phyloP scores from a whole-genome alignment of 2,329 filamentous ascomycete genomes.

The Immersiporthe knoxdaviesiana region DNA sequence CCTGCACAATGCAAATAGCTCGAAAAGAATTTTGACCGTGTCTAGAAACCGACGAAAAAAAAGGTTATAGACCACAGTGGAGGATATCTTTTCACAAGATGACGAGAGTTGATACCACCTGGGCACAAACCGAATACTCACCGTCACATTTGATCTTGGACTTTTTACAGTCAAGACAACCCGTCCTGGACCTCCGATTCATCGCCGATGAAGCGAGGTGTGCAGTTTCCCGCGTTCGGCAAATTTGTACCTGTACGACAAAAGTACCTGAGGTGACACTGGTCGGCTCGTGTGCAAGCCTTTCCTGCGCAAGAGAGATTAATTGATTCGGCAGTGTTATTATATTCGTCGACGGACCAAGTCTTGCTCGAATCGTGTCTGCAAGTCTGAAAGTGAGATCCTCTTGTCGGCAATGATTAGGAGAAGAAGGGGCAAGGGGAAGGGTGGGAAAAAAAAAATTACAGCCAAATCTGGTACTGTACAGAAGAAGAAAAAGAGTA shows the following conservation, averaged over 20 bases:
- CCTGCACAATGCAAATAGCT: too few relatives aligned
- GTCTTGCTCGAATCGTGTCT: not conserved
- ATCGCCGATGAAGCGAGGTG: slow-evolving; percentile 2
- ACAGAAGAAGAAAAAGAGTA: not conserved
- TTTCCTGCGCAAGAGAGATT: not conserved
- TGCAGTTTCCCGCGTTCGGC: not conserved
- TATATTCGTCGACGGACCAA: not conserved
- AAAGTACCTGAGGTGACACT: not conserved
- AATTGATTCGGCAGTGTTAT: not conserved
- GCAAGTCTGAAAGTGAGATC: not conserved
- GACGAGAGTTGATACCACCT: not conserved
- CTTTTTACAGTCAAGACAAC: slow-evolving; percentile 20
- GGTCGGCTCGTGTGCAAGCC: not conserved
- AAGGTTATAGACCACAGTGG: too few relatives aligned
- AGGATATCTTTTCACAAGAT: not conserved
- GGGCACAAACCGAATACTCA: not conserved
- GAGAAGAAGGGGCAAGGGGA: not conserved
- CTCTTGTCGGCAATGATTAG: not conserved
- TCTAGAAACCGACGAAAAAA: too few relatives aligned
- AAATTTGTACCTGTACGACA: not conserved
- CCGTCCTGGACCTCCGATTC: slow-evolving; percentile 23
- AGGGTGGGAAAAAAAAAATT: not conserved
- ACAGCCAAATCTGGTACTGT: not conserved
- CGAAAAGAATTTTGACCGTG: too few relatives aligned
- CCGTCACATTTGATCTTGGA: slow-evolving; percentile 26